Conservation (phyloP, 2,329 filamentous ascomycete species). For the Penicillium concentricum region DNA sequence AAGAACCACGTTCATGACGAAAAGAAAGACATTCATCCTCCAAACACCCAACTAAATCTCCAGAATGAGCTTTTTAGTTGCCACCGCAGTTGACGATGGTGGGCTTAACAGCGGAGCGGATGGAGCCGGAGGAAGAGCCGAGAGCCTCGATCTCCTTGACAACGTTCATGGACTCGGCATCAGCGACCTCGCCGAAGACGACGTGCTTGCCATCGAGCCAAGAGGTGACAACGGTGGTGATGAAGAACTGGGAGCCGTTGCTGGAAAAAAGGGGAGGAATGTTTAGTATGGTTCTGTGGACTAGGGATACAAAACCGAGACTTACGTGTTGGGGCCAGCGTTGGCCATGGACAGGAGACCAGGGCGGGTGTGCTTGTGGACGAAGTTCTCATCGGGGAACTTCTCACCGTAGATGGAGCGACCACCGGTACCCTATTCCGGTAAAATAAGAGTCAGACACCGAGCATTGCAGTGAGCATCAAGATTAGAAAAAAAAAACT, state of each 20-base stretch:
- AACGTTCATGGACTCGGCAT: conserved; percentile 53
- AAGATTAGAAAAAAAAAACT: conserved; percentile 38
- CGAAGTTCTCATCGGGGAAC: conserved; percentile 93
- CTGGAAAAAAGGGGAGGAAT: conserved; percentile 24
- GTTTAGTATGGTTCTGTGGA: conserved; percentile 3
- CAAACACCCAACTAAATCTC: conserved; percentile 9
- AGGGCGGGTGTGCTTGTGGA: conserved; percentile 67
- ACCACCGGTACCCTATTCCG: conserved; percentile 74
- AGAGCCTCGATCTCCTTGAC: conserved; percentile 61
- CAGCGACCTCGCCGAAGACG: conserved; percentile 65
- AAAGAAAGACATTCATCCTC: conserved; percentile 9
- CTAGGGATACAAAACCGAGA: conserved; percentile 4
- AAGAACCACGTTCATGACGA: not conserved
- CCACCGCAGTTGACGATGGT: conserved; percentile 55
- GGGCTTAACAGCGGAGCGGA: conserved; percentile 55
- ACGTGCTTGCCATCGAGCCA: conserved; percentile 70
- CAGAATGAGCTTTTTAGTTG: conserved; percentile 37
- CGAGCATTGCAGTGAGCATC: not conserved
- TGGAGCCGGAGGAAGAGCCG: conserved; percentile 53
- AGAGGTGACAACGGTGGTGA: conserved; percentile 65
- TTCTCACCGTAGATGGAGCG: conserved; percentile 95
- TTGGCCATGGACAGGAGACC: conserved; percentile 94
- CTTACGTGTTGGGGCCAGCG: conserved; percentile 85
- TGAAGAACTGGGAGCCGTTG: conserved; percentile 73
- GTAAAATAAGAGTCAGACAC: conserved; percentile 12